Evolutionary conservation across 163 green algal genomes (phyloP).

Genomic region (Coccomyxa subellipsoidea): DNA sequence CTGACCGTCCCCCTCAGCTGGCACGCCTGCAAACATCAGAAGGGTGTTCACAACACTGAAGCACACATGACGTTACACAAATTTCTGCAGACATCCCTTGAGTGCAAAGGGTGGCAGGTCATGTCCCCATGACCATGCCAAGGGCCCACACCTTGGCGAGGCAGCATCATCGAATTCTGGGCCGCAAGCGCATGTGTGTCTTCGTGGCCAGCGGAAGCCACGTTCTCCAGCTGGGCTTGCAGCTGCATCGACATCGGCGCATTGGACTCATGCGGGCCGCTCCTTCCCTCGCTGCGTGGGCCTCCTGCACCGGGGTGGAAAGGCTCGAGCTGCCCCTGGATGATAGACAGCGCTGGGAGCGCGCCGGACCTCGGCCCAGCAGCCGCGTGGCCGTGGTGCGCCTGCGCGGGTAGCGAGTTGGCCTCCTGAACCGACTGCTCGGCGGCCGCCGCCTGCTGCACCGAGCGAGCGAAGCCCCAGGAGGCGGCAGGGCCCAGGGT

Average conservation of each 20-base stretch:
- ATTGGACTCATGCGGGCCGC: neutral
- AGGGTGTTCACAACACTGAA: no score
- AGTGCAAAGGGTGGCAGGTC: no score
- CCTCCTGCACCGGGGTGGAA: neutral
- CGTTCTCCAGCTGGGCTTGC: neutral
- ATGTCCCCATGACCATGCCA: no score
- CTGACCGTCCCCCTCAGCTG: neutral
- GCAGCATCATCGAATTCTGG: neutral
- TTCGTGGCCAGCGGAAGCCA: neutral
- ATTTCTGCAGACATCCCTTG: no score
- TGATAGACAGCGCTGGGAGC: neutral
- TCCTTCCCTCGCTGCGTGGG: neutral
- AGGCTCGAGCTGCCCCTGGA: neutral
- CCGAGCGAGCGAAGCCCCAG: neutral
- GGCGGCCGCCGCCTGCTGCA: neutral
- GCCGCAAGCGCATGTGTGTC: neutral
- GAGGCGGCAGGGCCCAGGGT: neutral
- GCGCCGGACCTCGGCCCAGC: neutral
- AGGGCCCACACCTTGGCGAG: neutral
- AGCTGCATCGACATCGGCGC: neutral
- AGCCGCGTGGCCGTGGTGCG: neutral
- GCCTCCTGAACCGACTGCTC: neutral
- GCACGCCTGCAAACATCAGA: no score
- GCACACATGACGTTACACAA: no score
- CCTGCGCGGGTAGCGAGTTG: neutral